Evolutionary conservation across 371 early-diverging fungal genomes (phyloP), one percentile per base, ranked within the genome.

Genomic region (Syncephalastrum contaminatum): DNA sequence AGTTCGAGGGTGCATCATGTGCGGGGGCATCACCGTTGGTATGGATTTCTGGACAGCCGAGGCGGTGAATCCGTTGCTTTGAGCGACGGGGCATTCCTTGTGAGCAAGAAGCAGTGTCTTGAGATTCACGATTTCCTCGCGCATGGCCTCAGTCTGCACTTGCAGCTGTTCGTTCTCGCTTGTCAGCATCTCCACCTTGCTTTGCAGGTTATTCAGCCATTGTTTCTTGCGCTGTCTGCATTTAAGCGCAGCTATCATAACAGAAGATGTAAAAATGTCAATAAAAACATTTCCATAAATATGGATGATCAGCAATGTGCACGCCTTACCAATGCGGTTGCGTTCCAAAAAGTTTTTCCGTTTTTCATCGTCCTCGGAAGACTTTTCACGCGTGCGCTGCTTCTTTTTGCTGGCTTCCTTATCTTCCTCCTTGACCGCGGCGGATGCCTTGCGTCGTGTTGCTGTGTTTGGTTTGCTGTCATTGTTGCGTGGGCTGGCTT

Each of bases 211-310:
- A 46, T 81, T 80, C 24, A 92, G 72, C 87, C 90, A 90, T 62
- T 90, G 87, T 67, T 92, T 92, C 73, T 94, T 94, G 66, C 92
- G 90, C 69, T 90, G 92, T 27, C 94, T 86, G 65, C 94, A 94
- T 60, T 92, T 92, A 5, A 91, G 80, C 2, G 94, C 94, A n/a
- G 94, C 94, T 70, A 72, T 24, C 27, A 27, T 44, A 25, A 39
- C 21, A 47, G 48, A 40, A 25, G 24, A 54, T 13, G 49, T 40
- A 56, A n/a, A 22, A 53, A 54, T 20, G 40, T 58, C 21, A 24
- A 36, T n/a, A 18, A 24, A 20, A 41, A 30, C 36, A 30, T 30
- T 30, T 30, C 36, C 36, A 30, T 30, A 30, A 30, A 5, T 30
- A 30, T 30, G 36, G 36, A 2, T 12, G 24, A 47, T 25, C 36